A percentile compares a stretch with the other conserved stretches of the same genome.
These are phyloP conservation scores for Epichloe bromicola DNA, from an alignment of 2,329 filamentous ascomycete genomes.

Conservation along the genomic window DNA sequence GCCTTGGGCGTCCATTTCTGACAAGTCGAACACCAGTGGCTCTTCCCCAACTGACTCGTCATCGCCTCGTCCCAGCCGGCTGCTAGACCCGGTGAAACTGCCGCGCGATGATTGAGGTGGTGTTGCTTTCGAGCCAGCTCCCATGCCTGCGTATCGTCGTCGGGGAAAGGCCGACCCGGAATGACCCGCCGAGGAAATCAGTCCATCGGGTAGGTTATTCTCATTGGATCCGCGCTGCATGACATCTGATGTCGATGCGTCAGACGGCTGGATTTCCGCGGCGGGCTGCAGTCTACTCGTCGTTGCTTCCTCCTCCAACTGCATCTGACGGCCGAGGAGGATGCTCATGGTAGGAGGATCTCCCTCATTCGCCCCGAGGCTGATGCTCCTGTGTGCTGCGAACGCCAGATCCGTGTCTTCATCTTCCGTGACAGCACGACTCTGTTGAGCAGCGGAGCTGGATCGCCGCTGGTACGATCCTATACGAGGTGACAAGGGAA, in stretches of 20 bases:
- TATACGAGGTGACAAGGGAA: slow-evolving; percentile 55
- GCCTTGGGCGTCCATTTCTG: slow-evolving; percentile 50
- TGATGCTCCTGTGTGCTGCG: slow-evolving; percentile 52
- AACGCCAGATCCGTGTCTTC: slow-evolving; percentile 49
- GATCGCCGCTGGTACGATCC: slow-evolving; percentile 46
- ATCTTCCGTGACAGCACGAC: slow-evolving; percentile 38
- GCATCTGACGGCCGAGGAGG: slow-evolving; percentile 35
- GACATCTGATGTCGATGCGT: slow-evolving; percentile 20
- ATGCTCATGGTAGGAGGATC: slow-evolving; percentile 53
- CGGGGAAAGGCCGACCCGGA: slow-evolving; percentile 34
- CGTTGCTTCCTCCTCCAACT: slow-evolving; percentile 14
- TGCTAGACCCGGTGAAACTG: slow-evolving; percentile 29
- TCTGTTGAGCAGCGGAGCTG: slow-evolving; percentile 56
- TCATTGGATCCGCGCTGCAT: slow-evolving; percentile 31
- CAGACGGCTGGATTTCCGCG: slow-evolving; percentile 26
- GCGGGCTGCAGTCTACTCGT: slow-evolving; percentile 26
- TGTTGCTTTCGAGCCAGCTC: slow-evolving; percentile 21
- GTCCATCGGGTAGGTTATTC: slow-evolving; percentile 31
- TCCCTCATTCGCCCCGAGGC: slow-evolving; percentile 51
- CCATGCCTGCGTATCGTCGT: slow-evolving; percentile 33
- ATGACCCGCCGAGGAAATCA: slow-evolving; percentile 23
- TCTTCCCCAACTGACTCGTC: slow-evolving; percentile 49
- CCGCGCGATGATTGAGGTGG: slow-evolving; percentile 32
- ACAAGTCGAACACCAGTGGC: slow-evolving; percentile 59
- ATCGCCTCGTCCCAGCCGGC: slow-evolving; percentile 27